Percentiles rank a stretch among this genome's conserved stretches.
phyloP scores from a whole-genome alignment of 257 asterid species.

The Cinchona pubescens region DNA sequence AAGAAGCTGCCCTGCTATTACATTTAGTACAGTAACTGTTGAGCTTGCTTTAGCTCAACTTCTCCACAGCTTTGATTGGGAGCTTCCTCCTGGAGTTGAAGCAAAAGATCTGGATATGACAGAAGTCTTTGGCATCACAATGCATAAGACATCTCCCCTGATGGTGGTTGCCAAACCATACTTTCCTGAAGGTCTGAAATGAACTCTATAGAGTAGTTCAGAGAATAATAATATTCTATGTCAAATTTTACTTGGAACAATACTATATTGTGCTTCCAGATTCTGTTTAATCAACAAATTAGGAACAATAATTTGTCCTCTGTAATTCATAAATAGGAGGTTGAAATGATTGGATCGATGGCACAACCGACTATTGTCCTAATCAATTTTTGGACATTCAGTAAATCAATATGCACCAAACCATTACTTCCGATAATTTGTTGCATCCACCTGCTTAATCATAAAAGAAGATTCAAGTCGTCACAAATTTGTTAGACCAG shows the following conservation, averaged over 20 bases:
- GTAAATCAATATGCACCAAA: neutral
- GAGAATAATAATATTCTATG: neutral
- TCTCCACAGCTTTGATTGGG: constrained; percentile 58
- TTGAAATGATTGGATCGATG: neutral
- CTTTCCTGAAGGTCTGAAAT: constrained; percentile 2
- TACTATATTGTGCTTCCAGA: neutral
- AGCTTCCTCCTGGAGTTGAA: constrained; percentile 42
- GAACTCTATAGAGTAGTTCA: neutral
- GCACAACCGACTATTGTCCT: neutral
- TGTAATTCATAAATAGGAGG: neutral
- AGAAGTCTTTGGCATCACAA: constrained; percentile 61
- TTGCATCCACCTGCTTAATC: neutral
- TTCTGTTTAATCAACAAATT: too few relatives aligned
- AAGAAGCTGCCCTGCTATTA: constrained; percentile 55
- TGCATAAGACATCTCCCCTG: constrained; percentile 47
- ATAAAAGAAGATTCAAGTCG: neutral
- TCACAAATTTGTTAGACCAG: neutral
- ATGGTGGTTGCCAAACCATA: constrained; percentile 40
- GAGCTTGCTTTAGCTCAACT: constrained; percentile 66
- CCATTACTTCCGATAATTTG: neutral
- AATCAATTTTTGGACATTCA: neutral
- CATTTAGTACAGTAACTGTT: constrained; percentile 38
- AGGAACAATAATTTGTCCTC: too few relatives aligned
- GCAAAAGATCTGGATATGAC: constrained; percentile 46
- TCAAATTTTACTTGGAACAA: too few relatives aligned